phyloP scores from a whole-genome alignment of 2,329 filamentous ascomycete genomes.

The Lachnellula subtilissima region DNA sequence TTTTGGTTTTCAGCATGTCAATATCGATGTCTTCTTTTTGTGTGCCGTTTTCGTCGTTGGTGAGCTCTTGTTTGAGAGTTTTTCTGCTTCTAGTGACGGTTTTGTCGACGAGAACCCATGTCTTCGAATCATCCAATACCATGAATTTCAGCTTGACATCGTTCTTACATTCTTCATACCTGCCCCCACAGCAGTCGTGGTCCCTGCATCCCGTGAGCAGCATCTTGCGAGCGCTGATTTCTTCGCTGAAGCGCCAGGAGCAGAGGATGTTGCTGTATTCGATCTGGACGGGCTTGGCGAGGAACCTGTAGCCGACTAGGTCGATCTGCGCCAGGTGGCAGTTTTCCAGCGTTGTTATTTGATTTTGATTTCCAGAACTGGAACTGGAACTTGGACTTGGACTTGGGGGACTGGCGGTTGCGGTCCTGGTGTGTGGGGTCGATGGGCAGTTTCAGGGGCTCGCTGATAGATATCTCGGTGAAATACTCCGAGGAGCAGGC shows the following conservation, averaged over 20 bases:
- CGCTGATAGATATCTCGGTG: not conserved
- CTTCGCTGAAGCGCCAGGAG: constrained; percentile 14
- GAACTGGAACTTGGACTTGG: not conserved
- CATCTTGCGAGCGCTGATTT: constrained; percentile 9
- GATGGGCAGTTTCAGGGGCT: constrained; percentile 1
- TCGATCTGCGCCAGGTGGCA: constrained; percentile 3
- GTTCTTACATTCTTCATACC: not conserved
- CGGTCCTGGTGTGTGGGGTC: not conserved
- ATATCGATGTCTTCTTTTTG: constrained; percentile 1
- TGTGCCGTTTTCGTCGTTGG: not conserved
- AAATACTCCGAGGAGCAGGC: not conserved
- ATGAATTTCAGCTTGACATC: not conserved
- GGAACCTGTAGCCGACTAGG: constrained; percentile 11
- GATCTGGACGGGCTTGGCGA: constrained; percentile 9
- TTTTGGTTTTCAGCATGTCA: constrained; percentile 1
- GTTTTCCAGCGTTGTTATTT: not conserved
- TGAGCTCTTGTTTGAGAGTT: not conserved
- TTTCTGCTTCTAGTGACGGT: not conserved
- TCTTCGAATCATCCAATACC: constrained; percentile 1
- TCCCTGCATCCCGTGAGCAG: constrained; percentile 1
- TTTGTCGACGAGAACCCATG: not conserved
- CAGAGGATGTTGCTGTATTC: constrained; percentile 10
- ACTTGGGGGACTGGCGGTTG: not conserved
- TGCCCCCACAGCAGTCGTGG: not conserved
- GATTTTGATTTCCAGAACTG: not conserved